Evolutionary conservation across 163 green algal species (phyloP).

Genomic region (Chlamydomonas reinhardtii): DNA sequence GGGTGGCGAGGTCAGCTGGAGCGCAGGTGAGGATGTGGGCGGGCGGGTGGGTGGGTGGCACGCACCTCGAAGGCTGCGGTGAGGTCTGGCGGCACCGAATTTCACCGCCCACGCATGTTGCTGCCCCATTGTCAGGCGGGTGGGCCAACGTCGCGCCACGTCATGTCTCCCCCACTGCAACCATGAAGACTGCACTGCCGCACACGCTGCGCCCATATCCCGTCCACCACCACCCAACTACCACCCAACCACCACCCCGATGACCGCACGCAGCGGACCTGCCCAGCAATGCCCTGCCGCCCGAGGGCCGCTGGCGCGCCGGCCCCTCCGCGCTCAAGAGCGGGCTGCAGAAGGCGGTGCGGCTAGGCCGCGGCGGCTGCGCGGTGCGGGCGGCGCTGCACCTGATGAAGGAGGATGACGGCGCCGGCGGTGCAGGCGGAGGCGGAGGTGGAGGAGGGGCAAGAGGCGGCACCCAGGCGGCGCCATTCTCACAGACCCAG

Average conservation of each 20-base stretch:
- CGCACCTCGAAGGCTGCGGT: no score
- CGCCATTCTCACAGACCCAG: no score
- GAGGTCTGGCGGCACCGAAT: no score
- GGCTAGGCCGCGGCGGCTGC: conserved; percentile 53
- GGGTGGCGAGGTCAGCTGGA: conserved; percentile 48
- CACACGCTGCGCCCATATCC: no score
- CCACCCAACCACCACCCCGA: no score
- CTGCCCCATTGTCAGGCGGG: no score
- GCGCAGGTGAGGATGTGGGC: not conserved
- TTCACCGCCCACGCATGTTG: no score
- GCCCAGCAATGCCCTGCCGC: conserved; percentile 37
- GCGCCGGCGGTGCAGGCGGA: not conserved
- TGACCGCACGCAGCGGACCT: not conserved
- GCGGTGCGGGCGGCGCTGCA: conserved; percentile 60
- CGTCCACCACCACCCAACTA: no score
- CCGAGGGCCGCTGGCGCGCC: conserved; percentile 51
- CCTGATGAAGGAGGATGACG: conserved; percentile 64
- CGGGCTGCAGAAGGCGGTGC: conserved; percentile 80
- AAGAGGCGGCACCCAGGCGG: not conserved
- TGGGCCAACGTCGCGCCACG: no score
- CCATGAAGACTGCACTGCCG: no score
- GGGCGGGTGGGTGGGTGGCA: no score
- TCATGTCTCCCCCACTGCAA: no score
- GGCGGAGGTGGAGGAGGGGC: not conserved
- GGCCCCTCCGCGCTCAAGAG: conserved; percentile 62